Conservation (phyloP, 805 yeast genomes). For the Candida silvicultrix region DNA sequence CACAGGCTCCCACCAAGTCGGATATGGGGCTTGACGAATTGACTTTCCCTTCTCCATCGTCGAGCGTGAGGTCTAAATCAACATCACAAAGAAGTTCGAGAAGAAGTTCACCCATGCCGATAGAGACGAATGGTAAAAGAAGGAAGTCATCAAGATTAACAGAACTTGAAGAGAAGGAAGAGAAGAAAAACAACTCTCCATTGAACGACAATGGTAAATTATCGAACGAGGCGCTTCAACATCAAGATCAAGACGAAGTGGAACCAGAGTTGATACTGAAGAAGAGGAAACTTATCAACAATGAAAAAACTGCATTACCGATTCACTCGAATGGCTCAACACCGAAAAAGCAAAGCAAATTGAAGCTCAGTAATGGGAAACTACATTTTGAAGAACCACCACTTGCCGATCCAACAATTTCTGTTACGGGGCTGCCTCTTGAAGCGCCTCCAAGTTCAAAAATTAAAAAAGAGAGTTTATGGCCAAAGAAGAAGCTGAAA, state of each 20-base stretch:
- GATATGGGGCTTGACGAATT: not conserved
- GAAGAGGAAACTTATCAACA: conserved; percentile 1
- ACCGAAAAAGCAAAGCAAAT: not conserved
- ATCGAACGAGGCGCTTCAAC: too few species aligned
- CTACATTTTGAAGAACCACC: conserved; percentile 45
- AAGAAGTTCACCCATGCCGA: conserved; percentile 1
- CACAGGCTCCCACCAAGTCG: not conserved
- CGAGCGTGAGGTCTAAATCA: conserved; percentile 1
- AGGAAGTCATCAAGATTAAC: conserved; percentile 7
- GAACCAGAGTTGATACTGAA: conserved; percentile 3
- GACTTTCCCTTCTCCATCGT: conserved; percentile 3
- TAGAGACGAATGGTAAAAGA: not conserved
- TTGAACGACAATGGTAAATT: too few species aligned
- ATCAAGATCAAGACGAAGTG: not conserved
- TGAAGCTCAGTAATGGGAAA: not conserved
- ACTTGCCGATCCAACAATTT: conserved; percentile 45
- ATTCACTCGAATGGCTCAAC: not conserved
- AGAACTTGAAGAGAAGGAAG: not conserved
- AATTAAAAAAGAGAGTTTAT: conserved; percentile 47
- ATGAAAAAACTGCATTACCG: not conserved
- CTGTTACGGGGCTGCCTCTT: conserved; percentile 68
- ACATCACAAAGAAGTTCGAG: conserved; percentile 1
- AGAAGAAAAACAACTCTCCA: not conserved
- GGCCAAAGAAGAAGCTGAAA: conserved; percentile 35
- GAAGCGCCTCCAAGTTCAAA: conserved; percentile 62